Conservation (phyloP, 2,329 filamentous ascomycete species). For the Hypoxylon sp. region DNA sequence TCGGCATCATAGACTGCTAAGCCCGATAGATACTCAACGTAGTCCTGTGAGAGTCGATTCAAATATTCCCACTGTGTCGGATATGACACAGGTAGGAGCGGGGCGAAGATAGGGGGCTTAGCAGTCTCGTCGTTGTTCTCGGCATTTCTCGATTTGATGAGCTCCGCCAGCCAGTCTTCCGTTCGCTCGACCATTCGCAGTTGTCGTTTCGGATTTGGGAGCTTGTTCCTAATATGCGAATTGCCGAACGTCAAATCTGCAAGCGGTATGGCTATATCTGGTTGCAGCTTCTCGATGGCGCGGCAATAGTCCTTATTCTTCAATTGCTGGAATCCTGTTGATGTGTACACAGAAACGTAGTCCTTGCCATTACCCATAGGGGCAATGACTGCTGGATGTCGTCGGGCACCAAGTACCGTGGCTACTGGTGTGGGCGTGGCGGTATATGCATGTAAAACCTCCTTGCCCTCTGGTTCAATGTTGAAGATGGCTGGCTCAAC, state of each 20-base stretch:
- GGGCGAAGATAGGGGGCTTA: constrained; percentile 69
- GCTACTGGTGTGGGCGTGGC: constrained; percentile 75
- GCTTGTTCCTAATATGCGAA: constrained; percentile 36
- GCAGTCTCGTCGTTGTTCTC: constrained; percentile 52
- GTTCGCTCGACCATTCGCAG: constrained; percentile 89
- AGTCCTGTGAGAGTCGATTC: constrained; percentile 76
- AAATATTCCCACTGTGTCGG: constrained; percentile 86
- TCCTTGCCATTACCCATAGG: constrained; percentile 79
- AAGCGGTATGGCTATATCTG: constrained; percentile 85
- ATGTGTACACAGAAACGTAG: constrained; percentile 84
- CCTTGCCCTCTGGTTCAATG: constrained; percentile 56
- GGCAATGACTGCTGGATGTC: constrained; percentile 80
- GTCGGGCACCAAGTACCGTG: constrained; percentile 82
- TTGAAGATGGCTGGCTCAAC: constrained; percentile 66
- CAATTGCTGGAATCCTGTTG: constrained; percentile 84
- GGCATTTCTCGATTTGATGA: constrained; percentile 65
- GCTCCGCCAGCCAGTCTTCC: constrained; percentile 82
- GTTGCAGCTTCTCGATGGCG: constrained; percentile 74
- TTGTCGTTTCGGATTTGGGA: constrained; percentile 78
- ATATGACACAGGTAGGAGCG: constrained; percentile 81
- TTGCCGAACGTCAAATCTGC: constrained; percentile 77
- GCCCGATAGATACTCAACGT: constrained; percentile 70
- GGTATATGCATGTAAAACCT: constrained; percentile 82
- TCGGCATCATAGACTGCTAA: constrained; percentile 85
- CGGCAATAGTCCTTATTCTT: constrained; percentile 77